Evolutionary conservation across 2,329 filamentous ascomycete genomes (phyloP).

Genomic region (Rutstroemia sp.): DNA sequence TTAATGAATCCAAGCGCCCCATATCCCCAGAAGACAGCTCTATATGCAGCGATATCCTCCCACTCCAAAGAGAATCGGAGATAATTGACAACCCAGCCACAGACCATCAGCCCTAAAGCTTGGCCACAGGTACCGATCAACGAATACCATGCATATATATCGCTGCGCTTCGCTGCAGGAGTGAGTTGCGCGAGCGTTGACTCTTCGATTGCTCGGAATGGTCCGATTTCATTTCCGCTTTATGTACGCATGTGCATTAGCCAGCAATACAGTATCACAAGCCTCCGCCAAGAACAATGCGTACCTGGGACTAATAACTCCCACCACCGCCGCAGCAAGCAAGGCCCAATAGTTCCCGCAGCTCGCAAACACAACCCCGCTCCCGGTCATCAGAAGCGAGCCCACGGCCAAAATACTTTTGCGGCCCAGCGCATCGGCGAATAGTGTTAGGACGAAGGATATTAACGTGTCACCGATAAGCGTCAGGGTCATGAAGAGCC

Average conservation of each 20-base stretch:
- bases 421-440: conserved; percentile 51
- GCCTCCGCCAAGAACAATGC: background rate
- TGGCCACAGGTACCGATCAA: conserved; percentile 51
- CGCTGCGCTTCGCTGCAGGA: conserved; percentile 36
- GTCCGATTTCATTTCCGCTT: conserved; percentile 58
- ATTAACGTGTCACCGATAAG: conserved; percentile 51
- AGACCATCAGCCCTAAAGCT: conserved; percentile 50
- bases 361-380: conserved; percentile 48
- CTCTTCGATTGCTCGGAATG: conserved; percentile 56
- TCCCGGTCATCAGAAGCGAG: conserved; percentile 46
- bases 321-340: conserved; percentile 48
- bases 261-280: background rate
- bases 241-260: conserved; percentile 21
- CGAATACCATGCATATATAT: conserved; percentile 57
- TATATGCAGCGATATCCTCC: conserved; percentile 41
- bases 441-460: conserved; percentile 49
- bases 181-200: conserved; percentile 52
- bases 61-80: conserved; percentile 38
- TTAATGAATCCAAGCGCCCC: conserved; percentile 50
- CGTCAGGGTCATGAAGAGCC: conserved; percentile 60
- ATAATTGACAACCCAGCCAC: conserved; percentile 51
- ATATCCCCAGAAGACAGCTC: conserved; percentile 50
- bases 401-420: conserved; percentile 46
- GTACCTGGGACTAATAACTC: conserved; percentile 52
- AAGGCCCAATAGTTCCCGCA: conserved; percentile 50